Conservation (phyloP, 805 yeast genomes). For the Metschnikowia henanensis region DNA sequence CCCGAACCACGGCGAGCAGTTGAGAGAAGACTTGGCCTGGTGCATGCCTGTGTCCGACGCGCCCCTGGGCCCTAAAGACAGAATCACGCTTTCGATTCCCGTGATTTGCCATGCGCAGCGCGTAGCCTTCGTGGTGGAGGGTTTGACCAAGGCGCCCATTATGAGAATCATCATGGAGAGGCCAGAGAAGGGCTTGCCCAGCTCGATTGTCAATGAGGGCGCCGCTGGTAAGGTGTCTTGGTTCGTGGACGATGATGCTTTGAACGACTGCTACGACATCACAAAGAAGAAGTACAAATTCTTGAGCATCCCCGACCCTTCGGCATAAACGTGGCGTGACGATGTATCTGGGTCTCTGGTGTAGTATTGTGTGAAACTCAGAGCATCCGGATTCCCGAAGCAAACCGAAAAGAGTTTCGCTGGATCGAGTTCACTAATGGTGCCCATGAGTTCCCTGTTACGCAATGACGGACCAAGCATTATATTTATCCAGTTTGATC, state of each 20-base stretch:
- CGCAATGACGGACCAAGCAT: too few species aligned
- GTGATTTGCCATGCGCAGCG: constrained; percentile 92
- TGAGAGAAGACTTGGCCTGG: constrained; percentile 93
- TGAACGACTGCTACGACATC: constrained; percentile 69
- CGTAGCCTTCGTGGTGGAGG: constrained; percentile 95
- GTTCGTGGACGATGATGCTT: constrained; percentile 96
- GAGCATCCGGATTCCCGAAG: too few species aligned
- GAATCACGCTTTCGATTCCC: constrained; percentile 91
- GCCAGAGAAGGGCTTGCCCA: constrained; percentile 95
- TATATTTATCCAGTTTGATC: too few species aligned
- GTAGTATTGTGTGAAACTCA: too few species aligned
- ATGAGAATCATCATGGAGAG: constrained; percentile 91
- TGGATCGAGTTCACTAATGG: too few species aligned
- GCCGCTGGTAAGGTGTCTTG: constrained; percentile 97
- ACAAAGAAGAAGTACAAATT: constrained; percentile 72
- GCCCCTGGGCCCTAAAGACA: constrained; percentile 81
- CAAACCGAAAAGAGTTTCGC: too few species aligned
- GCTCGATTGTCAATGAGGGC: constrained; percentile 88
- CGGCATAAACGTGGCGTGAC: constrained; percentile 7
- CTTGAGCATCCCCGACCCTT: constrained; percentile 32
- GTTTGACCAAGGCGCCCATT: constrained; percentile 91
- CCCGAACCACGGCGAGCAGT: constrained; percentile 81
- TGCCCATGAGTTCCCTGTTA: too few species aligned
- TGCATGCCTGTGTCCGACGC: constrained; percentile 91
- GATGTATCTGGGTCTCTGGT: too few species aligned